Evolutionary conservation across 148 eudicot species (phyloP).

Genomic region (Oxyria digyna): DNA sequence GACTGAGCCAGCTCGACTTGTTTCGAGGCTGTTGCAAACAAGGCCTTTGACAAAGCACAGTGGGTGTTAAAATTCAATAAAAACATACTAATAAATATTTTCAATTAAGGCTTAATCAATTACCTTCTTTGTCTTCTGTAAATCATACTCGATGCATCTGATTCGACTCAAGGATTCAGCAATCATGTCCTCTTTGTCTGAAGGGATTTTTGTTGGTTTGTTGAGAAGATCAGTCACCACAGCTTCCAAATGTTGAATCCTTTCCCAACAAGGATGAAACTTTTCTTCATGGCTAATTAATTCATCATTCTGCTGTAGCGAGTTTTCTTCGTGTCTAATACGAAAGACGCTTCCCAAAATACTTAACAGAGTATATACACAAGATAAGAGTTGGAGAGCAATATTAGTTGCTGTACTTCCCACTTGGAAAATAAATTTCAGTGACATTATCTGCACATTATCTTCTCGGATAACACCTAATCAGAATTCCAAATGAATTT

Average conservation of each 20-base stretch:
- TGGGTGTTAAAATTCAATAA: not conserved
- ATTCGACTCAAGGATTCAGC: slow-evolving; percentile 70
- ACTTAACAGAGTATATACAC: slow-evolving; percentile 29
- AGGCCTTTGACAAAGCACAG: slow-evolving; percentile 28
- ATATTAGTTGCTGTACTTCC: slow-evolving; percentile 27
- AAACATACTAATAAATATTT: too few relatives aligned
- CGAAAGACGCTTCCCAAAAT: slow-evolving; percentile 26
- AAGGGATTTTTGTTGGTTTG: slow-evolving; percentile 69
- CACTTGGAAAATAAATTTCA: slow-evolving; percentile 9
- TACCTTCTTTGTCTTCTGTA: slow-evolving; percentile 88
- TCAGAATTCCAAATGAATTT: slow-evolving; percentile 9
- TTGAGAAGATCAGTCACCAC: slow-evolving; percentile 54
- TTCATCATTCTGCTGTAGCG: slow-evolving; percentile 17
- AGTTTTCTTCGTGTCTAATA: slow-evolving; percentile 19
- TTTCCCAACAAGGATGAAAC: slow-evolving; percentile 66
- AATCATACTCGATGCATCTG: slow-evolving; percentile 75
- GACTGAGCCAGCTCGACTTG: slow-evolving; percentile 89
- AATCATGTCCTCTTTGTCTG: slow-evolving; percentile 76
- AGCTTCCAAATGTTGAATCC: slow-evolving; percentile 63
- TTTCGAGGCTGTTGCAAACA: slow-evolving; percentile 81
- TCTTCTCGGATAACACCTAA: slow-evolving; percentile 14
- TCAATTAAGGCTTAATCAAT: too few relatives aligned
- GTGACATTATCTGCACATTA: slow-evolving; percentile 16
- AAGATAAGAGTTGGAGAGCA: slow-evolving; percentile 37
- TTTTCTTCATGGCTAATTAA: slow-evolving; percentile 18